These are phyloP conservation scores for Xylaria sp. DNA, from an alignment of 2,329 filamentous ascomycete genomes.

Conservation along the genomic window DNA sequence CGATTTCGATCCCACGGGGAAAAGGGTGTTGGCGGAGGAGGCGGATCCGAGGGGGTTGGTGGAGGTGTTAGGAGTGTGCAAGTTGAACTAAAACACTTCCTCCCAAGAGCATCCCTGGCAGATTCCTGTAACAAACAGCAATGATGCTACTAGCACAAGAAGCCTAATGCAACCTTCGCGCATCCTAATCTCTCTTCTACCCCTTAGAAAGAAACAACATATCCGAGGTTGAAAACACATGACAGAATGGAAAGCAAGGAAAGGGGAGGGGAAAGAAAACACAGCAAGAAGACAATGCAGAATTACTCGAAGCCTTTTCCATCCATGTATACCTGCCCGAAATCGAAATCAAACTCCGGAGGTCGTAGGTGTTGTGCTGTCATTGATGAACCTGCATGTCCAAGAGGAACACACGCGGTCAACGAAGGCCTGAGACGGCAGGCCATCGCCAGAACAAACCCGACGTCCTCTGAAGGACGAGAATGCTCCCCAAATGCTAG, in stretches of 20 bases:
- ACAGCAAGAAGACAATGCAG: constrained; percentile 26
- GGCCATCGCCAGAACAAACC: constrained; percentile 18
- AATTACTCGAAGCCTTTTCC: constrained; percentile 32
- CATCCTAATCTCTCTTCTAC: constrained; percentile 17
- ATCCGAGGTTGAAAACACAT: constrained; percentile 12
- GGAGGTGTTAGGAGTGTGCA: constrained; percentile 17
- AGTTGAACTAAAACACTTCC: constrained; percentile 24
- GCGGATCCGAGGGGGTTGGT: constrained; percentile 26
- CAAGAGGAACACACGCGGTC: constrained; percentile 25
- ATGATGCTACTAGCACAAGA: constrained; percentile 19
- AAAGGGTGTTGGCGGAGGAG: constrained; percentile 19
- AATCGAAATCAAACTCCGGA: constrained; percentile 30
- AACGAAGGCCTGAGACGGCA: constrained; percentile 20
- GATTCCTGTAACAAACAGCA: constrained; percentile 22
- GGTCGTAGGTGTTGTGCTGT: constrained; percentile 31
- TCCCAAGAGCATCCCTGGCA: constrained; percentile 22
- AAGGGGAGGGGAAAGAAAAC: constrained; percentile 5
- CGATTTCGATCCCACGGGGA: constrained; percentile 30
- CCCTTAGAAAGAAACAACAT: constrained; percentile 17
- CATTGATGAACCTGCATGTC: constrained; percentile 28
- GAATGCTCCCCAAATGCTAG: constrained; percentile 24
- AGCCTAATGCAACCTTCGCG: constrained; percentile 22
- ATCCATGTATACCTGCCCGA: constrained; percentile 32
- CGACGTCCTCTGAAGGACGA: constrained; percentile 17
- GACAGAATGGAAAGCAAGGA: constrained; percentile 9